Base-by-base conservation (phyloP, 2,329 filamentous ascomycete species). In the Beauveria medogensis region DNA sequence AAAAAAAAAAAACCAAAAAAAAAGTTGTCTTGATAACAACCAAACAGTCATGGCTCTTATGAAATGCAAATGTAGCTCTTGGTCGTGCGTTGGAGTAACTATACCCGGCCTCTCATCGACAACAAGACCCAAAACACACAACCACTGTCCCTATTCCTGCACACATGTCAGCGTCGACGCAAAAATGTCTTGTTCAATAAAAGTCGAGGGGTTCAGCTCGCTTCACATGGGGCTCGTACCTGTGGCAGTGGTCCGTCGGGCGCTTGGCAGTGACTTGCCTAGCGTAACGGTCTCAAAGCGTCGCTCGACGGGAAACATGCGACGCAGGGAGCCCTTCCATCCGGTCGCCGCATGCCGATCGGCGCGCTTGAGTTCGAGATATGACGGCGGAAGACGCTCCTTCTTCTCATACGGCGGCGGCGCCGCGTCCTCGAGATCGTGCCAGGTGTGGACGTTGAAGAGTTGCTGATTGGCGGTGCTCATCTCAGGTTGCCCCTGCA, bases 211-310 rank as follows among this genome's bases (percentile, higher is more conserved):
- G 3, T 37, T 37, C 12, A 37, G 34, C 34, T 37, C 34, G 30
- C n/a, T 56, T 50, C 10, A 8, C 24, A 20, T 20, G 7, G 10
- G 8, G 10, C 16, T 16, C 30, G 16, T 51, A 59, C 47, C 24
- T 30, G 56, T 59, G 9, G 14, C 3, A 20, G n/a, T 9, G 28
- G 18, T 28, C 30, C 46, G 48, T n/a, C 37, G 28, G 16, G 9
- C 28, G 47, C 48, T 28, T n/a, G 24, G 8, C 22, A 43, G 16
- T 10, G 43, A 6, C 10, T 20, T 22, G 34, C 59, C 59, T 48
- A 61, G 51, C 43, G 59, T 61, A 50, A 61, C 59, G 22, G 51
- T 30, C 37, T 61, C 59, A 24, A 61, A 61, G 22, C 52, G 59
- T 44, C 44, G 51, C 41, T 61, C 52, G 5, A 51, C 16, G 5